Conservation (phyloP, 2,329 filamentous ascomycete genomes). For the Alternaria arborescens region DNA sequence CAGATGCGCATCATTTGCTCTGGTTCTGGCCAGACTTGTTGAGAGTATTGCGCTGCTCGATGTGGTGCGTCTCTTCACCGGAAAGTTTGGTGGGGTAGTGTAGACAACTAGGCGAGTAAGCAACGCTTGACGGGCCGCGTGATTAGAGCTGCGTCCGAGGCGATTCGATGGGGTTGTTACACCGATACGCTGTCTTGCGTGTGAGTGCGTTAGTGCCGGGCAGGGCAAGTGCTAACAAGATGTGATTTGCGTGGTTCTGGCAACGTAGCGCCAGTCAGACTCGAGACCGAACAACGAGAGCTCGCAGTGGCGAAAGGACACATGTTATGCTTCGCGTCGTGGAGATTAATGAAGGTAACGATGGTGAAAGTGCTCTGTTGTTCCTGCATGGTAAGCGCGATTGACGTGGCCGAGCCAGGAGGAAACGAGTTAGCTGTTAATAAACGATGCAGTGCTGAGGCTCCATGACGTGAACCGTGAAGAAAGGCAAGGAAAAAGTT, state of each 20-base stretch:
- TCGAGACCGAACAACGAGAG: slow-evolving; percentile 20
- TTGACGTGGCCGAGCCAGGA: slow-evolving; percentile 46
- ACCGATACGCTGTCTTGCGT: slow-evolving; percentile 48
- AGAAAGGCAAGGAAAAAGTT: slow-evolving; percentile 17
- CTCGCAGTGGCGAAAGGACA: slow-evolving; percentile 37
- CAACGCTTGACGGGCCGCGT: slow-evolving; percentile 33
- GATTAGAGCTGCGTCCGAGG: slow-evolving; percentile 30
- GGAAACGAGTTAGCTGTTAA: slow-evolving; percentile 26
- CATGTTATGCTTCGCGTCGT: slow-evolving; percentile 36
- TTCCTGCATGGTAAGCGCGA: slow-evolving; percentile 47
- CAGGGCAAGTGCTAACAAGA: slow-evolving; percentile 31
- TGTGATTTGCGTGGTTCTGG: slow-evolving; percentile 32
- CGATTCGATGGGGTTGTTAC: slow-evolving; percentile 39
- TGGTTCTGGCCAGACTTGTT: slow-evolving; percentile 11
- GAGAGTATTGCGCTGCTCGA: slow-evolving; percentile 20
- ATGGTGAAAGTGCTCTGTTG: slow-evolving; percentile 40
- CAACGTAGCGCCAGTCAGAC: slow-evolving; percentile 30
- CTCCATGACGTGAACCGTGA: slow-evolving; percentile 27
- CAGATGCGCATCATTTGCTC: slow-evolving; percentile 8
- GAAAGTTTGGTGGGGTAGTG: slow-evolving; percentile 30
- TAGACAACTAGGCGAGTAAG: slow-evolving; percentile 25
- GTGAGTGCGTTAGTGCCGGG: slow-evolving; percentile 28
- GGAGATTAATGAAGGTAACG: slow-evolving; percentile 40
- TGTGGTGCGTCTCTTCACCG: slow-evolving; percentile 38
- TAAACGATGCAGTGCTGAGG: slow-evolving; percentile 17